These are phyloP conservation scores for Noccaea bulbosa DNA, from an alignment of 345 rosid genomes.

Conservation along the genomic window DNA sequence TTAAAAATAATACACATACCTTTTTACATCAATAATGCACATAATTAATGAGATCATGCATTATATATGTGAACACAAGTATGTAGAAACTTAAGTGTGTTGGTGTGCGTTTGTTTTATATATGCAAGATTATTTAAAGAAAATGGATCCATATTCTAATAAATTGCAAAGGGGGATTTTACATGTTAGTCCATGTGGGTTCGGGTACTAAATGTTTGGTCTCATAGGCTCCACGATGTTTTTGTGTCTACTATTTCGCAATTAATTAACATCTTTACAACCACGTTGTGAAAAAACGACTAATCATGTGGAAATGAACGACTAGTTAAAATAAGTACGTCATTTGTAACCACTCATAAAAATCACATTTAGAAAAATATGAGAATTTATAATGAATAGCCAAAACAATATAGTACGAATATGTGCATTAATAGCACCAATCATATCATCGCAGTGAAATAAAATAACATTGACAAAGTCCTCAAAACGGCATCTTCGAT, in stretches of 20 bases:
- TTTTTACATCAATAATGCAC: conserved; percentile 18
- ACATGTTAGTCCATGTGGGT: conserved; percentile 50
- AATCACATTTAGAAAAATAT: background rate
- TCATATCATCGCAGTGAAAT: conserved; percentile 8
- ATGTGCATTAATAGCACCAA: conserved; percentile 27
- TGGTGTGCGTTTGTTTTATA: conserved; percentile 18
- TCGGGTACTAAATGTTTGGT: conserved; percentile 43
- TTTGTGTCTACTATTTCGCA: conserved; percentile 33
- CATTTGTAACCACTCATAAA: conserved; percentile 1
- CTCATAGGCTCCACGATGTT: conserved; percentile 45
- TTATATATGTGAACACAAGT: conserved; percentile 24
- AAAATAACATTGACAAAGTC: conserved; percentile 3
- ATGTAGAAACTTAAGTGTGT: background rate
- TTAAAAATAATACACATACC: background rate
- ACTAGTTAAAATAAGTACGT: background rate
- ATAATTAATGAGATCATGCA: conserved; percentile 9
- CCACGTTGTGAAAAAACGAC: conserved; percentile 19
- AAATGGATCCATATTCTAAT: conserved; percentile 14
- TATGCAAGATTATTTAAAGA: conserved; percentile 21
- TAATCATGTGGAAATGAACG: conserved; percentile 24
- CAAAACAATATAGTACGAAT: conserved; percentile 20
- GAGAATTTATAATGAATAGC: background rate
- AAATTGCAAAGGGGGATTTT: conserved; percentile 27
- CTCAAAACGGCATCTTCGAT: conserved; percentile 20
- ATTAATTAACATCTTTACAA: conserved; percentile 26